Evolutionary conservation across 768 basidiomycete species (phyloP).

Genomic region (Tylopilus sp.): DNA sequence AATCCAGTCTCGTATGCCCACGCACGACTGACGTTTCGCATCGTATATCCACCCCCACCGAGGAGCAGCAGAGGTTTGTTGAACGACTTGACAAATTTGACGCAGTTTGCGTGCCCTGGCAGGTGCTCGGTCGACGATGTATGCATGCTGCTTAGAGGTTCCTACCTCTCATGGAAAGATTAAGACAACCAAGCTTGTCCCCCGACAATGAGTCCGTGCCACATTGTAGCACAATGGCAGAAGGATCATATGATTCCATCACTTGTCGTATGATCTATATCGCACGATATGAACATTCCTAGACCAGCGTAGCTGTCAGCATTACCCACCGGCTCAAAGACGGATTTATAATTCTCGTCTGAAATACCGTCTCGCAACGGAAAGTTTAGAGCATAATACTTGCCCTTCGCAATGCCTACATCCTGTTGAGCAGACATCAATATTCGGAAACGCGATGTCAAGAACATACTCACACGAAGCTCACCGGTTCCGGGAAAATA

Average conservation of each 20-base stretch:
- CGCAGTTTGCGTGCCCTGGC: constrained; percentile 93
- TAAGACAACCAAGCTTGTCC: constrained; percentile 93
- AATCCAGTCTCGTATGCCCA: constrained; percentile 99
- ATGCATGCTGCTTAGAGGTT: neutral
- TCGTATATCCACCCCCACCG: constrained; percentile 97
- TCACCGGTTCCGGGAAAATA: constrained; percentile 99
- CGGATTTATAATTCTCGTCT: constrained; percentile 90
- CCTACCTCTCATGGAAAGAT: constrained; percentile 90
- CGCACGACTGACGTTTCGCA: constrained; percentile 93
- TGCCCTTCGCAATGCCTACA: constrained; percentile 90
- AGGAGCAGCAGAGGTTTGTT: constrained; percentile 90
- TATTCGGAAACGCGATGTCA: neutral
- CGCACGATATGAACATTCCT: neutral
- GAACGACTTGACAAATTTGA: constrained; percentile 95
- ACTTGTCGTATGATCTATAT: constrained; percentile 94
- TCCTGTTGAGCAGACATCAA: constrained; percentile 53
- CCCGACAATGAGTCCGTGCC: constrained; percentile 96
- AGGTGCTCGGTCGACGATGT: neutral
- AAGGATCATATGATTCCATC: constrained; percentile 92
- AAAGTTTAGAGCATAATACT: constrained; percentile 92
- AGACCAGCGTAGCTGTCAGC: neutral
- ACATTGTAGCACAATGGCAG: constrained; percentile 94
- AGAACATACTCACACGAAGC: constrained; percentile 58
- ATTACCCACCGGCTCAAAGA: constrained; percentile 85
- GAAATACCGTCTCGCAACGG: constrained; percentile 93